phyloP scores from a whole-genome alignment of 1,139 yeast genomes.

The Kodamaea ohmeri region DNA sequence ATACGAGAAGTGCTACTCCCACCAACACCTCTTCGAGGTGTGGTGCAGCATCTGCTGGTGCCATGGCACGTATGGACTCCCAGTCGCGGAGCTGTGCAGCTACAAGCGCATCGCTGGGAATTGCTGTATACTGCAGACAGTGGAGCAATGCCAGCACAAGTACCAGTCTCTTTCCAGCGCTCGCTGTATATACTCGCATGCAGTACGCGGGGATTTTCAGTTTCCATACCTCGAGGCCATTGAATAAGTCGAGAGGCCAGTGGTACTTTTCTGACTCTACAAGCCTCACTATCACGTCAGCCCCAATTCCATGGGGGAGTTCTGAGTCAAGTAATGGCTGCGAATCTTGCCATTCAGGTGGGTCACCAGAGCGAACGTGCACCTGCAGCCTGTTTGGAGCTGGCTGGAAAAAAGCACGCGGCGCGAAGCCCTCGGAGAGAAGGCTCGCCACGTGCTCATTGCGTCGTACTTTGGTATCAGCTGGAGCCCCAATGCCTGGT shows the following conservation, averaged over 20 bases:
- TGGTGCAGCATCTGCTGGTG: constrained; percentile 18
- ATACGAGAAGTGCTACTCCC: constrained; percentile 30
- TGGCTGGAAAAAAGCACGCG: constrained; percentile 1
- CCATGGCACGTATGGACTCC: constrained; percentile 20
- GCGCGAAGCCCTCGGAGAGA: neutral
- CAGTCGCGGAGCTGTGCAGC: constrained; percentile 28
- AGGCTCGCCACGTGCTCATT: constrained; percentile 2
- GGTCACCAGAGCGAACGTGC: no score
- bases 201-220: constrained; percentile 37
- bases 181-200: constrained; percentile 16
- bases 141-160: constrained; percentile 32
- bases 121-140: constrained; percentile 23
- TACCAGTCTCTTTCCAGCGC: constrained; percentile 19
- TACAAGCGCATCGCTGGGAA: constrained; percentile 18
- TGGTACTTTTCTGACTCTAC: constrained; percentile 35
- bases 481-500: neutral
- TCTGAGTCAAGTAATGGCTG: constrained; percentile 6
- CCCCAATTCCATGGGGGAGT: constrained; percentile 14
- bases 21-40: constrained; percentile 25
- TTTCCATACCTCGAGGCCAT: constrained; percentile 41
- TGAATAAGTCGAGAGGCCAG: constrained; percentile 42
- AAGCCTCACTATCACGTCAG: constrained; percentile 22
- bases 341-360: neutral
- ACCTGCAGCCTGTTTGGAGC: no score
- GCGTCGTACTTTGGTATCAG: constrained; percentile 2